These are phyloP conservation scores for Xylaria acuta DNA, from an alignment of 495 filamentous ascomycete species.

Conservation along the genomic window DNA sequence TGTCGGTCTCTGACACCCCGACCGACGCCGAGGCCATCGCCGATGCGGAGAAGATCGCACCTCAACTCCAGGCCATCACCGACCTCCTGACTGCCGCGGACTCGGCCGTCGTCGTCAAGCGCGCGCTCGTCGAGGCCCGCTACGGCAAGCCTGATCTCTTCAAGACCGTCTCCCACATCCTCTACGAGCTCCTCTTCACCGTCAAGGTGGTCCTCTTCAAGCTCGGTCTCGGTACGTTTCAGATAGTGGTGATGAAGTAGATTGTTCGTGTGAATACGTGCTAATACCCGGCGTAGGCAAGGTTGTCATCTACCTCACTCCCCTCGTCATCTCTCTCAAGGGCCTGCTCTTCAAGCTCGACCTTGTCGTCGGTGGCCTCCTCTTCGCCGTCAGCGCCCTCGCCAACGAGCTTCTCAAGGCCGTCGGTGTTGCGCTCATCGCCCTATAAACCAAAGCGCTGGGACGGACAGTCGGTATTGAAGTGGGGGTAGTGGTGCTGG, in stretches of 20 bases:
- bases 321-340: constrained; percentile 43
- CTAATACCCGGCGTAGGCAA: constrained; percentile 32
- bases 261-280: background rate
- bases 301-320: constrained; percentile 43
- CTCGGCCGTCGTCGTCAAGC: constrained; percentile 34
- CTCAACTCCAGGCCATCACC: constrained; percentile 44
- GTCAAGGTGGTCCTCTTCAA: constrained; percentile 47
- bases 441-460: constrained; percentile 24
- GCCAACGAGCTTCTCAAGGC: constrained; percentile 39
- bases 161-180: constrained; percentile 42
- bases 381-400: constrained; percentile 44
- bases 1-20: constrained; percentile 37
- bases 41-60: constrained; percentile 39
- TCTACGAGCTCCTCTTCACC: constrained; percentile 43
- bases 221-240: constrained; percentile 46
- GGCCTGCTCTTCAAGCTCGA: constrained; percentile 44
- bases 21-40: constrained; percentile 33
- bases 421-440: constrained; percentile 42
- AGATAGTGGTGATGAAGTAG: background rate
- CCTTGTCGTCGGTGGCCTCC: constrained; percentile 41
- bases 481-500: background rate
- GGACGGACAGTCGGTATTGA: background rate
- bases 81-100: constrained; percentile 40
- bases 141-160: constrained; percentile 42
- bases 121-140: constrained; percentile 35